Evolutionary conservation across 192 early-diverging fungal genomes (phyloP).

Genomic region (Podila horticola): DNA sequence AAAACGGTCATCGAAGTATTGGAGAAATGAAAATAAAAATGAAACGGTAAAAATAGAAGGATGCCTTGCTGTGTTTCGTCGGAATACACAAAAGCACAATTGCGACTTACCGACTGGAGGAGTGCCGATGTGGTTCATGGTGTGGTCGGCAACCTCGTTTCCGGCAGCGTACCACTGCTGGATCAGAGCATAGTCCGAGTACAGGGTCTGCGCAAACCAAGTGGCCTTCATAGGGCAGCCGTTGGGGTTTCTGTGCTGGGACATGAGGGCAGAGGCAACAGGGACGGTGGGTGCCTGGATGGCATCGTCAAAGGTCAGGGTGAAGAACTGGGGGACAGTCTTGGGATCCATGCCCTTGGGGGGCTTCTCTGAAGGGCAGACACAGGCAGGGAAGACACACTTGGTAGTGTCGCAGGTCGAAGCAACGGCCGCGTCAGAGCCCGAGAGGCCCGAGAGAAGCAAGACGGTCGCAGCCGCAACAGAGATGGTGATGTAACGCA

Average conservation of each 20-base stretch:
- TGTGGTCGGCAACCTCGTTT: constrained; percentile 70
- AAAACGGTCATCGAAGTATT: not conserved
- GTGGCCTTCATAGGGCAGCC: constrained; percentile 65
- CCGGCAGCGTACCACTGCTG: constrained; percentile 65
- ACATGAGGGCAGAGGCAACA: constrained; percentile 4
- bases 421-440: constrained; percentile 2
- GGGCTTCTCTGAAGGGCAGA: constrained; percentile 52
- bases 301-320: constrained; percentile 70
- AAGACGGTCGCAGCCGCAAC: constrained; percentile 11
- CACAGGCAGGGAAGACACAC: constrained; percentile 58
- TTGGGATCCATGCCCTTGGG: constrained; percentile 52
- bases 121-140: constrained; percentile 54
- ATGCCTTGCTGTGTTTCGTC: not conserved
- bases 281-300: constrained; percentile 49
- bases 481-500: constrained; percentile 25
- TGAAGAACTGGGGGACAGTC: constrained; percentile 62
- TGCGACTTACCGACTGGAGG: constrained; percentile 22
- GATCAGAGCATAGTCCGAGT: constrained; percentile 67
- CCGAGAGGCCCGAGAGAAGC: constrained; percentile 14
- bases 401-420: constrained; percentile 54
- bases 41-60: not conserved
- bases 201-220: constrained; percentile 66
- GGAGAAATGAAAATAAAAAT: constrained; percentile 4
- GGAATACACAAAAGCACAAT: not conserved
- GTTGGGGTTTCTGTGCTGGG: constrained; percentile 50